Percentiles rank a stretch among this genome's conserved stretches.
Conservation (phyloP, 257 asterid genomes). For the Forsythia suspensa region DNA sequence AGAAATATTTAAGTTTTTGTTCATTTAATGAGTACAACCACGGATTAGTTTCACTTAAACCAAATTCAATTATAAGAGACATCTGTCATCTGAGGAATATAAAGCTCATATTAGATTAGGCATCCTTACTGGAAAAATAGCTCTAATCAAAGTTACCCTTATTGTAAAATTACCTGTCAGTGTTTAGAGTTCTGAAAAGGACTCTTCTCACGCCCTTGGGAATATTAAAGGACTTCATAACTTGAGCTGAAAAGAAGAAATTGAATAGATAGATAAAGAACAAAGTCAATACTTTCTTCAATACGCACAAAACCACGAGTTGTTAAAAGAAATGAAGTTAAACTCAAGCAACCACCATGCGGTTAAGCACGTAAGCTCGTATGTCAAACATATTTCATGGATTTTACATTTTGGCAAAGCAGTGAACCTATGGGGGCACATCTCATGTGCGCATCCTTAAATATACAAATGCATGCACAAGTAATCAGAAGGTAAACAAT, state of each 20-base stretch:
- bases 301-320: neutral
- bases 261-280: slow-evolving; percentile 1
- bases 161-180: slow-evolving; percentile 69
- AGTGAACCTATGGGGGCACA: neutral
- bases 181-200: slow-evolving; percentile 86
- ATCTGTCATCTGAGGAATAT: neutral
- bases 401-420: neutral
- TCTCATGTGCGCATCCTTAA: neutral
- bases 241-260: slow-evolving; percentile 59
- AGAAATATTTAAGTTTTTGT: neutral
- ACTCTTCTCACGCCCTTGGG: slow-evolving; percentile 94
- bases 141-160: slow-evolving; percentile 4
- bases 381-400: neutral
- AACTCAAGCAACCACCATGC: neutral
- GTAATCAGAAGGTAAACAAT: neutral
- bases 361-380: neutral
- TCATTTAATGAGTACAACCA: neutral
- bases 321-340: neutral
- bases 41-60: neutral
- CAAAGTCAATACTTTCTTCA: neutral
- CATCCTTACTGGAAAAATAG: neutral
- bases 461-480: neutral
- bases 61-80: neutral
- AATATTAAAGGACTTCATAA: slow-evolving; percentile 79
- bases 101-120: neutral